These are phyloP conservation scores for Colletotrichum endophyticum DNA, from an alignment of 2,329 filamentous ascomycete species.

Conservation along the genomic window DNA sequence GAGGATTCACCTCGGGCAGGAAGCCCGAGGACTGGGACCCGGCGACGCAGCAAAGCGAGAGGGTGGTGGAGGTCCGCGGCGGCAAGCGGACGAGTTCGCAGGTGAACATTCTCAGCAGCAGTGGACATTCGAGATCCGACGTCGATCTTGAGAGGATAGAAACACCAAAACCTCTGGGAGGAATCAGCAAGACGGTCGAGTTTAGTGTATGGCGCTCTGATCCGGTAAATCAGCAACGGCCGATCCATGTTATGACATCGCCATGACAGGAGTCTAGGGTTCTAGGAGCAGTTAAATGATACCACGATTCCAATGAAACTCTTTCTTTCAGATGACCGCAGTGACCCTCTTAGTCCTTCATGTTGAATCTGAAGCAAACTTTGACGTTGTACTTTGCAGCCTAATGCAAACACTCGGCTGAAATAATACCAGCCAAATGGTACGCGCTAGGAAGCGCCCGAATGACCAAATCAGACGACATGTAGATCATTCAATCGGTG, in stretches of 20 bases:
- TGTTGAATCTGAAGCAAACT: fast-evolving
- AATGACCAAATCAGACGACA: background rate
- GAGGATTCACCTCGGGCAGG: background rate
- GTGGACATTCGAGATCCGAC: background rate
- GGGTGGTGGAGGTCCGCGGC: background rate
- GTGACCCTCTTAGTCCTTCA: background rate
- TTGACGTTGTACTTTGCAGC: background rate
- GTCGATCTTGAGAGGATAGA: background rate
- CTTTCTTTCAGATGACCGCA: background rate
- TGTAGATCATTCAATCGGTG: background rate
- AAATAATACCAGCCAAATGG: background rate
- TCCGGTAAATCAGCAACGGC: background rate
- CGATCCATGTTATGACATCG: background rate
- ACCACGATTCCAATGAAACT: background rate
- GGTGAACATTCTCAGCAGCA: background rate
- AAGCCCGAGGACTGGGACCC: background rate
- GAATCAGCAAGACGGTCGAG: conserved; percentile 10
- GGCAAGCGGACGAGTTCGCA: background rate
- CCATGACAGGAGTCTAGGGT: background rate
- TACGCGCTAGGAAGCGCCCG: background rate
- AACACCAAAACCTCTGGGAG: background rate
- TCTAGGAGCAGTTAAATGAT: background rate
- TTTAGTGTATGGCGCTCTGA: background rate
- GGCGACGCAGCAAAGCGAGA: background rate
- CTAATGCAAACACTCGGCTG: no score